These are phyloP conservation scores for Camelina laxa DNA, from an alignment of 345 rosid species.

Conservation along the genomic window DNA sequence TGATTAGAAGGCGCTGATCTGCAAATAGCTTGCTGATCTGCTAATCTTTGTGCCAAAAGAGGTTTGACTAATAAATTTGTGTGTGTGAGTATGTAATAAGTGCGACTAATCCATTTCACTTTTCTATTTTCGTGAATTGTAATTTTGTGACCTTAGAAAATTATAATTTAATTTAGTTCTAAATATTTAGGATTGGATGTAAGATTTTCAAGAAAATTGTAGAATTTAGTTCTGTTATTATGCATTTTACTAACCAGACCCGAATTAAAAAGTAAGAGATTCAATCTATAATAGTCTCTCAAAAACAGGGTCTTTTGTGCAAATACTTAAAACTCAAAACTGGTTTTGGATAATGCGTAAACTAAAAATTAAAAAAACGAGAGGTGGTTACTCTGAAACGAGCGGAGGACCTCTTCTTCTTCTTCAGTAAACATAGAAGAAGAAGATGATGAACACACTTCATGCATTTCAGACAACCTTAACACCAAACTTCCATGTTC, in stretches of 20 bases:
- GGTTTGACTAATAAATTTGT: background rate
- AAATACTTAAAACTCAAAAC: slow-evolving; percentile 34
- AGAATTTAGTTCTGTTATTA: no score
- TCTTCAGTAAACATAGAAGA: slow-evolving; percentile 28
- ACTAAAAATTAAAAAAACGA: slow-evolving; percentile 39
- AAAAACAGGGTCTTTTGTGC: background rate
- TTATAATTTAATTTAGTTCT: no score
- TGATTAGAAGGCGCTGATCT: background rate
- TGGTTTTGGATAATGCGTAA: slow-evolving; percentile 47
- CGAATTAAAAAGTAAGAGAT: slow-evolving; percentile 16
- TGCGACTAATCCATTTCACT: background rate
- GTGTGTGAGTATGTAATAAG: background rate
- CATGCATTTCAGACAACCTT: slow-evolving; percentile 42
- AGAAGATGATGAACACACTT: slow-evolving; percentile 42
- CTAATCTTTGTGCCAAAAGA: slow-evolving; percentile 15
- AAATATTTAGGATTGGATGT: no score
- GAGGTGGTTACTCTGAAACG: slow-evolving; percentile 44
- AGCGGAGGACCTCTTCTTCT: slow-evolving; percentile 13
- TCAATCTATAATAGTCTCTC: background rate
- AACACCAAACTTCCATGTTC: slow-evolving; percentile 38
- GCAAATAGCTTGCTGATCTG: slow-evolving; percentile 1
- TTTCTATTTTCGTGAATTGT: no score
- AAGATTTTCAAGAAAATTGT: no score
- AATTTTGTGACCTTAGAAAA: no score
- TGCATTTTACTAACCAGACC: background rate